Evolutionary conservation across 2,329 filamentous ascomycete genomes (phyloP), one percentile per base, ranked within the genome.

Genomic region (Ophiostoma sp.): DNA sequence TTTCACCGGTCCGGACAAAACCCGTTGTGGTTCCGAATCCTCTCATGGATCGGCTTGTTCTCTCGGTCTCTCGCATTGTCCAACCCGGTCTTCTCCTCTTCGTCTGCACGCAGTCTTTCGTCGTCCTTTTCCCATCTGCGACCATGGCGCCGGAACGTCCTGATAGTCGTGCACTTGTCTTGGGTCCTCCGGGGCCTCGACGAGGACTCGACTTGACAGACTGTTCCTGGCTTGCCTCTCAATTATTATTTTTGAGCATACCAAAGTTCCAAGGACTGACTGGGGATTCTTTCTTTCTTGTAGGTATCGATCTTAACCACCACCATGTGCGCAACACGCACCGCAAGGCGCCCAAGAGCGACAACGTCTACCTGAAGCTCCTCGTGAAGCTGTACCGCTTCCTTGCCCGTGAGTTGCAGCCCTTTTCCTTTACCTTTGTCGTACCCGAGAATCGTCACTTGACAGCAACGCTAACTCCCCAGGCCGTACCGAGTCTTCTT

Each of bases 351-450:
- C 92, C 93, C 79, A 97, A 97, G 91, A 96, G 91, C 85, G 91
- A 96, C 85, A 97, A 97, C 87, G 92, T 94, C 78, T 97, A 97
- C 84, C 86, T 97, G 76, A 94, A 94, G 87, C 88, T 97, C 80
- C 86, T 98, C 81, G 93, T 97, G 83, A 97, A 97, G 90, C 90
- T 97, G 68, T 97, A 97, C 87, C 91, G 92, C 86, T 97, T 97
- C 88, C 84, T 97, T 81, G 89, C 92, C 79, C 92, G 93, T 96
- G 92, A 83, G 89, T 89, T 66, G 70, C 60, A 9, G 14, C 2
- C 18, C 55, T 44, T 27, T 41, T 18, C 7, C 62, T 41, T 62
- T 38, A 45, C 40, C 66, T 64, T 5, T 9, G n/a, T 7, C 18
- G 11, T 58, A 36, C 41, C 16, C 18, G 55, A 64, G 38, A 58